Base-by-base conservation (phyloP, 768 basidiomycete species). In the Fomitopsis serialis region DNA sequence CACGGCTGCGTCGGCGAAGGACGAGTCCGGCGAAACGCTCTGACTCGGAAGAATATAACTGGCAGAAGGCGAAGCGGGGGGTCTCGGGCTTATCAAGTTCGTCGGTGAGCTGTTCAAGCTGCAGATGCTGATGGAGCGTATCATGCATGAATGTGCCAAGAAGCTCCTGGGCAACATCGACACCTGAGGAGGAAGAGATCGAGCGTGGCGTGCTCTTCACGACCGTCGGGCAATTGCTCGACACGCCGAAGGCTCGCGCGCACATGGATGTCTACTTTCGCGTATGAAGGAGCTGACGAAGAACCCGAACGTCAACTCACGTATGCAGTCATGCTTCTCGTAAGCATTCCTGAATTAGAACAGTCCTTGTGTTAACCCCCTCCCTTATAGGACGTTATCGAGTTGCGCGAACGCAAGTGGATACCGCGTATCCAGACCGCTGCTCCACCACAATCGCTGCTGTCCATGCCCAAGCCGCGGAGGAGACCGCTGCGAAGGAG, bases 71-170 rank as follows among this genome's bases (percentile, higher is more conserved):
- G 42, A 98, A 97, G 75, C 89, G 95, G 54, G 91, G 56, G 94
- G 96, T 68, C 85, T 97, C 10, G 93, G 95, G 74, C 80, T 98
- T 61, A 92, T 97, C 74, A 92, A 90, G 70, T 95, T 98, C 74
- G 96, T 98, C 57, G 96, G 96, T 57, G 95, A 98, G 72, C 76
- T 98, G 48, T 98, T 92, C 85, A 97, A 96, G 74, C 75, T 98
- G 22, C 89, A 90, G 72, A 96, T 98, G 92, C 75, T 98, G 50
- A 93, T 92, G 44, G 92, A 93, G 73, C 87, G 92, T 60, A 95
- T 98, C 74, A 98, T 98, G 89, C 90, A 94, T 74, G 89, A 92
- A 70, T 99, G 94, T 76, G 85, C 98, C 67, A 91, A 92, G n/a
- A 93, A 94, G 73, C 80, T 98, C 12, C 76, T 98, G 12, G 82